A percentile compares a stretch with the other conserved stretches of the same genome.
Evolutionary conservation across 176 grass and related monocot species (phyloP).

Genomic region (Chrysopogon serrulatus): DNA sequence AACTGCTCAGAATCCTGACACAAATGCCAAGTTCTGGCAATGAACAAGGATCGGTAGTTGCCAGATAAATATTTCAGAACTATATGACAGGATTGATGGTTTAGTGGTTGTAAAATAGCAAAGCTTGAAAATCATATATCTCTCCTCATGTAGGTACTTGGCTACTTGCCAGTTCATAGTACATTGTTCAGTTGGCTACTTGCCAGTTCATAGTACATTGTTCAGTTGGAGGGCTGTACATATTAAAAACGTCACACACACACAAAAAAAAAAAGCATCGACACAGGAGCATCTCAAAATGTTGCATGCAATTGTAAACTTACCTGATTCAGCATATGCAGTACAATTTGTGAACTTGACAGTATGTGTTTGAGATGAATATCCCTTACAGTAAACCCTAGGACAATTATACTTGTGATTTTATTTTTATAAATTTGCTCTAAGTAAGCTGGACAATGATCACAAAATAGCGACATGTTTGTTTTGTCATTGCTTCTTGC

Average conservation of each 20-base stretch:
- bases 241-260: not conserved
- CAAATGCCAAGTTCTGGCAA: not conserved
- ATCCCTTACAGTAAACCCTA: not conserved
- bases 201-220: not conserved
- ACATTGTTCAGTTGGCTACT: not conserved
- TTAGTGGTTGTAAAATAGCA: not conserved
- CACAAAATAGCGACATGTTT: not conserved
- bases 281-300: not conserved
- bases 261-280: not conserved
- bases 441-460: not conserved
- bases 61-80: not conserved
- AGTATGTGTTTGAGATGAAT: not conserved
- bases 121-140: not conserved
- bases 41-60: not conserved
- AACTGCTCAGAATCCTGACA: not conserved
- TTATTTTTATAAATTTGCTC: not conserved
- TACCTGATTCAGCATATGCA: not conserved
- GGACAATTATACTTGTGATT: not conserved
- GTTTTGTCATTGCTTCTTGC: not conserved
- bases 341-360: not conserved
- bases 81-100: not conserved
- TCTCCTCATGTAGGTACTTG: not conserved
- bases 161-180: not conserved
- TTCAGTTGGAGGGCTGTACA: not conserved
- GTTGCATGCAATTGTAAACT: not conserved